Evolutionary conservation across 805 yeast species (phyloP), one percentile per base, ranked within the genome.

Genomic region (Metschnikowia kofuensis): DNA sequence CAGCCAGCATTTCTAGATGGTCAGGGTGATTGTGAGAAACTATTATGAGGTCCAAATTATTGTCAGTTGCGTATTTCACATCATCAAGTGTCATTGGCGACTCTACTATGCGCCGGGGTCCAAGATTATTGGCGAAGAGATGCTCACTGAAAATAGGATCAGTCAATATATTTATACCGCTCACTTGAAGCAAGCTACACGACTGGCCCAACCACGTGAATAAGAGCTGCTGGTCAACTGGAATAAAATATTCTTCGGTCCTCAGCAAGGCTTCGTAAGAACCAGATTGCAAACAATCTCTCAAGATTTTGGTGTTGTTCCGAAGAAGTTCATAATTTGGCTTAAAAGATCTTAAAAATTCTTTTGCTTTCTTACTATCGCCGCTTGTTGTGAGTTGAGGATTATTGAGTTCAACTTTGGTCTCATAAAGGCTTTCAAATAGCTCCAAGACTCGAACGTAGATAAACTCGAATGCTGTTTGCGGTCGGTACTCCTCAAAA

Each of bases 11-110:
- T 59, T 92, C 98, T 40, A 92, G 68, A 68, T 92, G 98, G 65
- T 92, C 98, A 1, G 97, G 98, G 61, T 92, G 98, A 62, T 92
- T 91, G 64, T 92, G 98, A 1, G 95, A 86, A 0, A 92, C 96
- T 16, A 92, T 62, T 0, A 89, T 83, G 48, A 84, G 80, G 53
- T 89, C 83, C 7, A 74, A 49, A 0, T 90, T 86, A 37, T 70
- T 66, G 10, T 89, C 87, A 14, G 75, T 67, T 9, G 78, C 76
- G 43, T 61, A 58, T 30, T 60, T 47, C 11, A 91, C 74, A 15
- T 84, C 84, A 1, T 76, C 76, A 10, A 87, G 62, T 12, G 70
- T 53, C 66, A 89, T 79, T 0, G 97, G 96, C 14, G 88, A 71
- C n/a, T 84, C 82, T 0, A 85, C 76, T n/a, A 91, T 79, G 55